Percentiles rank a stretch among this genome's conserved stretches.
These are phyloP conservation scores for Coemansia sp. DNA, from an alignment of 192 early-diverging fungal genomes.

Conservation along the genomic window DNA sequence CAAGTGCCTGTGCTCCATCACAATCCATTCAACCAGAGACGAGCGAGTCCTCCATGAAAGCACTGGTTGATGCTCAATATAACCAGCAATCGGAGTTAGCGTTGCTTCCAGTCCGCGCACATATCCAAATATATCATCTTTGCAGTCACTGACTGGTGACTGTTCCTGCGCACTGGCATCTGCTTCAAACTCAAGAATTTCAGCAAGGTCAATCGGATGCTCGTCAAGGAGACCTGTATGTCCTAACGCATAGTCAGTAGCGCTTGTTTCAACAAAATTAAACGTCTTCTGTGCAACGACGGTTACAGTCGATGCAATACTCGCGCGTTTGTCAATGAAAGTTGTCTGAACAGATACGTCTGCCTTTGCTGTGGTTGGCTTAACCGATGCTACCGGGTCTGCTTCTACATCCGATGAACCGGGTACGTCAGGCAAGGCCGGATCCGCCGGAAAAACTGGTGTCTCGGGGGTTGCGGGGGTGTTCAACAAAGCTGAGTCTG, in stretches of 20 bases:
- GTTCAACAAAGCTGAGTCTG: no score
- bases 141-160: slow-evolving; percentile 57
- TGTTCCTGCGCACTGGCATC: slow-evolving; percentile 37
- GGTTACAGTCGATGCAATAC: no score
- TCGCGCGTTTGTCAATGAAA: no score
- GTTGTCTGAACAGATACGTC: no score
- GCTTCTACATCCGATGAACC: no score
- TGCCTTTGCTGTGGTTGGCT: no score
- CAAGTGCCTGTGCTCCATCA: slow-evolving; percentile 58
- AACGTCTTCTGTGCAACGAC: no score
- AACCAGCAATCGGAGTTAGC: slow-evolving; percentile 54
- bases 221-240: slow-evolving; percentile 44
- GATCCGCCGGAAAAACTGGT: no score
- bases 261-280: slow-evolving; percentile 35
- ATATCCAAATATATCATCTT: slow-evolving; percentile 64
- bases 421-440: no score
- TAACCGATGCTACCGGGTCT: no score
- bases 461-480: no score
- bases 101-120: slow-evolving; percentile 60
- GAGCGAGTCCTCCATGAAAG: slow-evolving; percentile 55
- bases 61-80: slow-evolving; percentile 52
- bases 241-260: slow-evolving; percentile 40
- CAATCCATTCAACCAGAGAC: slow-evolving; percentile 58
- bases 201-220: slow-evolving; percentile 27
- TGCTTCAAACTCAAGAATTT: slow-evolving; percentile 16